Base-by-base conservation (phyloP, 2,329 filamentous ascomycete genomes). In the Phyllosticta citrichinensis region DNA sequence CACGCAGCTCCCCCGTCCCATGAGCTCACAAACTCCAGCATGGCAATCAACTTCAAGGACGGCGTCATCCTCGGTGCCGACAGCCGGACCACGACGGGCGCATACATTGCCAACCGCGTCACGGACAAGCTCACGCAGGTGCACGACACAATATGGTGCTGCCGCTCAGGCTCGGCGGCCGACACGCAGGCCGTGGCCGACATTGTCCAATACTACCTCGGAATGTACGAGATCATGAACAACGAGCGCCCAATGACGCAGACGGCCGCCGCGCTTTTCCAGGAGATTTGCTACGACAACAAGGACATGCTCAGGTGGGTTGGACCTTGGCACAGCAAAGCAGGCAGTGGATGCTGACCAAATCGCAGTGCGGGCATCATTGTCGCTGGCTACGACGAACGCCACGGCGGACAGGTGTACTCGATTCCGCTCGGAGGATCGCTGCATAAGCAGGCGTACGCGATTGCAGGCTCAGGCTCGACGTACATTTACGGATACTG, bases 401-500 rank as follows among this genome's bases (percentile, higher is more conserved):
- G 91, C 73, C 91, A 97, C 75, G 94, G 94, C 66, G 94, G 94
- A 56, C 92, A 97, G 75, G 93, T 99, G 65, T 99, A 97, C 80
- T 94, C 90, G 70, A 97, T 99, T 74, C 94, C 94, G 2, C 83
- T 97, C 51, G 94, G 94, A 68, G 94, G 94, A 61, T 97, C 94
- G 57, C 85, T 99, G 68, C 94, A 99, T 85, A 97, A 97, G 82
- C 92, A 97, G 75, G 75, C 92, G 19, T 99, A 97, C 73, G 86
- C 94, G 52, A 99, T 99, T 70, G 92, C 91, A 68, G 94, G 94
- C 54, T 97, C 93, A 20, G 94, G 94, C 52, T 97, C 93, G 68
- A 97, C 94, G 64, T 99, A 99, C 81, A 99, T 99, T 76, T 99
- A 97, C 81, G 94, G 94, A 69, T 97, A 96, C 82, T 97, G 92